A percentile compares a stretch with the other conserved stretches of the same genome.
Conservation (phyloP, 768 basidiomycete species). For the Rhodotorula babjevae region DNA sequence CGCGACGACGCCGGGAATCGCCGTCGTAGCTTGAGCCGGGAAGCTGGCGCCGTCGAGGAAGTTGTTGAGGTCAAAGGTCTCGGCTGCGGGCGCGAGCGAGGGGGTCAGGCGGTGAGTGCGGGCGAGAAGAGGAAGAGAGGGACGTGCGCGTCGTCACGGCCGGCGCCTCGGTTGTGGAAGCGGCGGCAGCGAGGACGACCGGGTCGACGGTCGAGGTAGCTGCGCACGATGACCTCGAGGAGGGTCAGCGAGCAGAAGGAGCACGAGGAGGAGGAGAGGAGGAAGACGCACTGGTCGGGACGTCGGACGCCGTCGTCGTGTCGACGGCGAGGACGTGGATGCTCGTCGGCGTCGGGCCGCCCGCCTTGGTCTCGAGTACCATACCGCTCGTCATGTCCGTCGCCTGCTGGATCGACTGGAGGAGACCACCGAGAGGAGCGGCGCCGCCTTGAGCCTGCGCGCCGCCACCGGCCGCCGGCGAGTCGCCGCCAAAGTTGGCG, state of each 20-base stretch:
- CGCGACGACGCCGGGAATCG: background rate
- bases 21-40: background rate
- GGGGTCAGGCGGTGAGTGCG: background rate
- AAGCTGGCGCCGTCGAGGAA: background rate
- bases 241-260: too few species aligned
- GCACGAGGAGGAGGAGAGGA: too few species aligned
- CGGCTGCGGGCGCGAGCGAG: background rate
- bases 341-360: background rate
- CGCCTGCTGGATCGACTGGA: background rate
- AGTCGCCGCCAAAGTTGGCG: background rate
- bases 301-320: background rate
- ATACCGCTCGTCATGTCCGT: background rate
- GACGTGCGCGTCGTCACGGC: background rate
- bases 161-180: background rate
- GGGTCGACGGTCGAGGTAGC: too few species aligned
- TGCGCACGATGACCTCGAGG: background rate
- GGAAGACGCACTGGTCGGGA: background rate
- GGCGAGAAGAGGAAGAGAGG: background rate
- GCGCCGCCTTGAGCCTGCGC: too few species aligned
- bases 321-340: background rate
- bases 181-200: too few species aligned
- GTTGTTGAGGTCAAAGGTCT: background rate
- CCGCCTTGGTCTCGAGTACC: background rate
- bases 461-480: too few species aligned
- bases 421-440: background rate